Evolutionary conservation across 2,329 filamentous ascomycete species (phyloP).

Genomic region (Calonectria naviculata): DNA sequence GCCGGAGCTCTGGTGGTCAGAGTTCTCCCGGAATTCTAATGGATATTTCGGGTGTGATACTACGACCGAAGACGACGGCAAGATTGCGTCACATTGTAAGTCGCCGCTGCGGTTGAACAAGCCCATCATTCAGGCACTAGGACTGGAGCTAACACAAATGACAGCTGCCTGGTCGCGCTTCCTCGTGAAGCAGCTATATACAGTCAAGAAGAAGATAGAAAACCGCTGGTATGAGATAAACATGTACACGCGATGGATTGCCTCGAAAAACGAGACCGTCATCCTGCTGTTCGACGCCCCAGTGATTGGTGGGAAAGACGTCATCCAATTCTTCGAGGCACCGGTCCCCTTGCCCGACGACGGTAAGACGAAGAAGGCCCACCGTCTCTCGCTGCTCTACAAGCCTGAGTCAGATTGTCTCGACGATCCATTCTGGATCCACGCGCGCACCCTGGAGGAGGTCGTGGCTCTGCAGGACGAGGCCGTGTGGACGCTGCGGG

Average conservation of each 20-base stretch:
- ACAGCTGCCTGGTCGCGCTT: constrained; percentile 4
- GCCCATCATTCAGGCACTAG: not conserved
- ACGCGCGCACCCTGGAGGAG: not conserved
- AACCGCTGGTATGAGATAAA: constrained; percentile 12
- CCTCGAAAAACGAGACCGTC: not conserved
- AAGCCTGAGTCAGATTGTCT: not conserved
- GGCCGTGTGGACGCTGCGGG: constrained; percentile 49
- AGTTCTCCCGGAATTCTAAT: constrained; percentile 1
- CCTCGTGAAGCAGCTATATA: constrained; percentile 2
- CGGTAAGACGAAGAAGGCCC: not conserved
- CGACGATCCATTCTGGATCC: not conserved
- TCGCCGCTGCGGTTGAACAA: too few relatives aligned
- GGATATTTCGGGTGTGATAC: constrained; percentile 18
- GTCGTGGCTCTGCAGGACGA: not conserved
- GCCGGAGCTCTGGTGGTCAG: constrained; percentile 5
- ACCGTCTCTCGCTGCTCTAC: not conserved
- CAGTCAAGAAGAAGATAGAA: not conserved
- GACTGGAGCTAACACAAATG: not conserved
- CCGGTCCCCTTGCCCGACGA: not conserved
- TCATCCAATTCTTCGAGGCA: not conserved
- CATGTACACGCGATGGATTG: constrained; percentile 5
- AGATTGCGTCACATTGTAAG: not conserved
- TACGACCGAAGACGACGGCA: not conserved
- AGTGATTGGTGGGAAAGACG: not conserved
- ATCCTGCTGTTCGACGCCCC: constrained; percentile 1